A percentile compares a stretch with the other conserved stretches of the same genome.
Conservation (phyloP, 441 rosid species). For the Corymbia calophylla region DNA sequence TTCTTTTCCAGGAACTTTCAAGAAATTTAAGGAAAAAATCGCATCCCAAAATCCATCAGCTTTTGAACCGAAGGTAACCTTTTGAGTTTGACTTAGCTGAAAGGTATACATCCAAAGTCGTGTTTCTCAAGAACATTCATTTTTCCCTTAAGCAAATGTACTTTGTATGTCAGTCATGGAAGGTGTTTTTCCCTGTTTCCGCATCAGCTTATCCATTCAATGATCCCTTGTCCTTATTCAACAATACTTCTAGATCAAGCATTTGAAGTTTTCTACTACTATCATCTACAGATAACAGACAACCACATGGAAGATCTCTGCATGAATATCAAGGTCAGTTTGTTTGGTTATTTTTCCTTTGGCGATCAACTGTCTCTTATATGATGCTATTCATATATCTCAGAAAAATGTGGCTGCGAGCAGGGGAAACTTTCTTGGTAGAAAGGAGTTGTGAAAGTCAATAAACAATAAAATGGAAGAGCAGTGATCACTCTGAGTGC, state of each 20-base stretch:
- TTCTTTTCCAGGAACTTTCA: slow-evolving; percentile 56
- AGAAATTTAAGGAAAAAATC: slow-evolving; percentile 71
- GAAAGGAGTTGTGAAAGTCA: background rate
- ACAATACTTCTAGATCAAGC: background rate
- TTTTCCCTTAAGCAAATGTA: background rate
- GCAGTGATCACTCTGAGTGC: background rate
- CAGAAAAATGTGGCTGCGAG: background rate
- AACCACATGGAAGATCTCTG: slow-evolving; percentile 76
- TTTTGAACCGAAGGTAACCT: slow-evolving; percentile 52
- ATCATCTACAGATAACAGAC: slow-evolving; percentile 42
- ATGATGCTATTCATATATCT: no score
- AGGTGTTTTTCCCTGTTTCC: background rate
- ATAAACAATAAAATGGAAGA: background rate
- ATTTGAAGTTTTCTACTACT: background rate
- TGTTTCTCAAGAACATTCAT: background rate
- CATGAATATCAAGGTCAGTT: slow-evolving; percentile 61
- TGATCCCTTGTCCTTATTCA: background rate
- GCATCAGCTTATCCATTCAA: background rate
- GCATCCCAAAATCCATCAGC: slow-evolving; percentile 58
- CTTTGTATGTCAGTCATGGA: background rate
- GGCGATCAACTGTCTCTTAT: background rate
- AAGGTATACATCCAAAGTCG: background rate
- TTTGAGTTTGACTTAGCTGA: background rate
- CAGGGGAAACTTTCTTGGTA: background rate
- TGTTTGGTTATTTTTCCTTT: background rate